Evolutionary conservation across 768 basidiomycete genomes (phyloP).

Genomic region (Asterophora lycoperdoides): DNA sequence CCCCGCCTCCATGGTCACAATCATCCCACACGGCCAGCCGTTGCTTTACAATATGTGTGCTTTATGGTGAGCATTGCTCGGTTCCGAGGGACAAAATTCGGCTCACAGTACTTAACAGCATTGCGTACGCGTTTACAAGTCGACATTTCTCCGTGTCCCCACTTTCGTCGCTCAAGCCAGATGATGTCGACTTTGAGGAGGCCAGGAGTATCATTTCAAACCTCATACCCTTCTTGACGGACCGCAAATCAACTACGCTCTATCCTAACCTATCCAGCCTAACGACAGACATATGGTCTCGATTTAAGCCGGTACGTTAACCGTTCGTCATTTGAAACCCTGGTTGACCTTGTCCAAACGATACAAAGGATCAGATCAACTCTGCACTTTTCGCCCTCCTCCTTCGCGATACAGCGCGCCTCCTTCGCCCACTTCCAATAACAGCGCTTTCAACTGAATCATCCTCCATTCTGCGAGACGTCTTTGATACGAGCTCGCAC

Average conservation of each 20-base stretch:
- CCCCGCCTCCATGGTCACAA: slow-evolving; percentile 41
- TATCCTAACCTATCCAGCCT: slow-evolving; percentile 47
- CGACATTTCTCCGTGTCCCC: slow-evolving; percentile 60
- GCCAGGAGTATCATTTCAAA: slow-evolving; percentile 44
- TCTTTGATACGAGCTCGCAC: slow-evolving; percentile 28
- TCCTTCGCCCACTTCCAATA: slow-evolving; percentile 50
- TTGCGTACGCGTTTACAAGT: slow-evolving; percentile 65
- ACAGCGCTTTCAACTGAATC: slow-evolving; percentile 17
- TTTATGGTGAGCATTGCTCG: slow-evolving; percentile 48
- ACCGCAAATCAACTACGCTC: slow-evolving; percentile 53
- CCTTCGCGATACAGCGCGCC: slow-evolving; percentile 47
- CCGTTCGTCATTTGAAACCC: not conserved
- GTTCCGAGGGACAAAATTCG: not conserved
- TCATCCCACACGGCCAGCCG: slow-evolving; percentile 32
- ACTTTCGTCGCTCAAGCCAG: slow-evolving; percentile 38
- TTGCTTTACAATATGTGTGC: slow-evolving; percentile 69
- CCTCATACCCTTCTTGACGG: slow-evolving; percentile 61
- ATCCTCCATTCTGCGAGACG: slow-evolving; percentile 11
- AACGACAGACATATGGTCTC: slow-evolving; percentile 65
- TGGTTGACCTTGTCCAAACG: not conserved
- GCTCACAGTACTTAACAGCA: slow-evolving; percentile 32
- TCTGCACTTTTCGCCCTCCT: slow-evolving; percentile 48
- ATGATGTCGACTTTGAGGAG: slow-evolving; percentile 41
- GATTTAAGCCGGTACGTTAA: slow-evolving; percentile 44
- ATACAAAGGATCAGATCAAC: slow-evolving; percentile 31